Conservation (phyloP, 2,329 filamentous ascomycete species). For the Incumbomyces delicatus region DNA sequence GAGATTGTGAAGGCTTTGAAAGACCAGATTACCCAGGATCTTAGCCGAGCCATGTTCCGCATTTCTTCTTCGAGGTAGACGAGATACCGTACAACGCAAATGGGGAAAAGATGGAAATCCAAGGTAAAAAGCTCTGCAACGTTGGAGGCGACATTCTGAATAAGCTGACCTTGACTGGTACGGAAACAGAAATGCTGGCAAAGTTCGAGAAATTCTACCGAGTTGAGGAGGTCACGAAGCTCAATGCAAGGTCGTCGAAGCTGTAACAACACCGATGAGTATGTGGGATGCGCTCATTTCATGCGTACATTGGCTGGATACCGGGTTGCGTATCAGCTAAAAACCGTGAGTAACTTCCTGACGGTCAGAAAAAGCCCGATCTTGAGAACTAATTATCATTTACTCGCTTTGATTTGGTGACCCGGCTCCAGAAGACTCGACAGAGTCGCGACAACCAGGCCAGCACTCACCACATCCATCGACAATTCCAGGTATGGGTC, state of each 20-base stretch:
- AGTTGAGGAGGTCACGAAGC: conserved; percentile 5
- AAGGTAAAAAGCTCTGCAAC: conserved; percentile 7
- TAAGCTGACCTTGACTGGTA: conserved; percentile 4
- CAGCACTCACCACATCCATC: no score
- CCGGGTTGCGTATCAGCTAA: no score
- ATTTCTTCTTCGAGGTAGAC: conserved; percentile 7
- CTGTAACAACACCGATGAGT: no score
- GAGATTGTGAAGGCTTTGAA: conserved; percentile 51
- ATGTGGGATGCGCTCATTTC: no score
- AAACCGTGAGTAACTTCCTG: no score
- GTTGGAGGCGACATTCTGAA: conserved; percentile 5
- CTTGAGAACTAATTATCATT: no score
- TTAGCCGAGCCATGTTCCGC: conserved; percentile 39
- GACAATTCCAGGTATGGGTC: no score
- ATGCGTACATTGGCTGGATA: no score
- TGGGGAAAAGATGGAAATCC: conserved; percentile 15
- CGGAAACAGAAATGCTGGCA: conserved; percentile 7
- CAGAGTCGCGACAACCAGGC: no score
- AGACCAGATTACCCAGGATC: conserved; percentile 52
- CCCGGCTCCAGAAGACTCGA: no score
- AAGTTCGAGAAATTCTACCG: conserved; percentile 8
- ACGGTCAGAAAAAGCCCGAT: no score
- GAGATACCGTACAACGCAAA: conserved; percentile 13
- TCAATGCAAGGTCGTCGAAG: neutral
- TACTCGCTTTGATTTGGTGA: no score